Evolutionary conservation across 768 basidiomycete species (phyloP).

Genomic region (Fomitopsis pulvina): DNA sequence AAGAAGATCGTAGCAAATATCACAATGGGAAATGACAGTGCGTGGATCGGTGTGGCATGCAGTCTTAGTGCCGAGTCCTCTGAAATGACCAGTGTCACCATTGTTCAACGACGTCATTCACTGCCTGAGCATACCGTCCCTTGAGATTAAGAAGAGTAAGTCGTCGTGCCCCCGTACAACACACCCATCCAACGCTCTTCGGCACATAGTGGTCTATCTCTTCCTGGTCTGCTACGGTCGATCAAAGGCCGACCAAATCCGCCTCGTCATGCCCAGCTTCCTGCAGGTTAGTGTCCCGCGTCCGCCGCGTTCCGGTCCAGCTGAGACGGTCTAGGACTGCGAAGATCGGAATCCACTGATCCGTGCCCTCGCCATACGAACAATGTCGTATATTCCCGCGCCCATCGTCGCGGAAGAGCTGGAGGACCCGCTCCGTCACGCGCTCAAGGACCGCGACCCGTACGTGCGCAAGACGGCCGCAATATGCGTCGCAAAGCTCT

Average conservation of each 20-base stretch:
- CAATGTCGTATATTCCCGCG: constrained; percentile 98
- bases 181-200: constrained; percentile 1
- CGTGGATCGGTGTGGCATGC: constrained; percentile 39
- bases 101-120: constrained; percentile 94
- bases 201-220: constrained; percentile 99
- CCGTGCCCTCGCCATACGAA: constrained; percentile 93
- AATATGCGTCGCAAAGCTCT: constrained; percentile 95
- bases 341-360: constrained; percentile 95
- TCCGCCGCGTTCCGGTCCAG: not conserved
- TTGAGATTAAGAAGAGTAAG: constrained; percentile 99
- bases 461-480: constrained; percentile 99
- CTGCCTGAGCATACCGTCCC: constrained; percentile 87
- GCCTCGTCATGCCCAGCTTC: constrained; percentile 85
- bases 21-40: constrained; percentile 99
- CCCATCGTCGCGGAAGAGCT: constrained; percentile 82
- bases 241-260: constrained; percentile 88
- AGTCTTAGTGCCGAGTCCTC: not conserved
- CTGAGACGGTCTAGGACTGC: constrained; percentile 63
- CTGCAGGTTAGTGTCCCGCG: constrained; percentile 54
- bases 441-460: constrained; percentile 89
- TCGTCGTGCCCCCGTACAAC: too few species aligned
- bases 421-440: constrained; percentile 85
- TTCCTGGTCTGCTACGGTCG: constrained; percentile 97
- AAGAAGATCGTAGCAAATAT: constrained; percentile 99
- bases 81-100: constrained; percentile 97